Base-by-base conservation (phyloP, 2,329 filamentous ascomycete species). In the Sporothrix pseudoabietina region DNA sequence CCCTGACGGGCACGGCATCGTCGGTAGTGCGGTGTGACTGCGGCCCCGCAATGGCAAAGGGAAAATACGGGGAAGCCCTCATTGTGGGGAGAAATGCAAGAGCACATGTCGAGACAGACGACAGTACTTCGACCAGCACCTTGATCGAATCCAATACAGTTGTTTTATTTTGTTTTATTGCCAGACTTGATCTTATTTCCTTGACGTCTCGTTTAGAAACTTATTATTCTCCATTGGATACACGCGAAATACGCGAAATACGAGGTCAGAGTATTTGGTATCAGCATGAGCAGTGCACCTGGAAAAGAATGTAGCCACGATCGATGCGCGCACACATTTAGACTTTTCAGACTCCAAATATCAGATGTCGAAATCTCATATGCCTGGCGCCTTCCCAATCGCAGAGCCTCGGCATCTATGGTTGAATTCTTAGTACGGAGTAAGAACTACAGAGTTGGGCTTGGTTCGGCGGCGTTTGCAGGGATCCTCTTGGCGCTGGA, bases 341-440 rank as follows among this genome's bases (percentile, higher is more conserved):
- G 35, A 35, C 35, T 35, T 35, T n/a, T 52, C 47, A 16, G 16
- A 63, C 8, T 10, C 12, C 54, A 10, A 26, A 10, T 14, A 55
- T 10, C 26, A 22, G 22, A 55, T 30, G 52, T 55, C 52, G 22
- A 55, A 63, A 65, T 65, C n/a, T 44, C 59, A 65, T 65, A 35
- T 65, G 59, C 59, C 59, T 44, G 35, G 10, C 59, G 19, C 59
- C 39, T 44, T 65, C 39, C 59, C 59, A 65, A 65, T 44, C 35
- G 35, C n/a, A 65, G 59, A 65, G 59, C 59, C 59, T 65, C 59
- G 59, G 59, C 59, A 65, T 65, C 59, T 65, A 22, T 22, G 35
- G 59, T 63, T 22, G 59, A 19, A 63, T 16, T 16, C 35, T 35
- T 22, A 9, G 35, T 10, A 22, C 52, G n/a, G 35, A 35, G 35